Evolutionary conservation across 2,329 filamentous ascomycete genomes (phyloP), one percentile per base, ranked within the genome.

Genomic region (Seiridium cupressi): DNA sequence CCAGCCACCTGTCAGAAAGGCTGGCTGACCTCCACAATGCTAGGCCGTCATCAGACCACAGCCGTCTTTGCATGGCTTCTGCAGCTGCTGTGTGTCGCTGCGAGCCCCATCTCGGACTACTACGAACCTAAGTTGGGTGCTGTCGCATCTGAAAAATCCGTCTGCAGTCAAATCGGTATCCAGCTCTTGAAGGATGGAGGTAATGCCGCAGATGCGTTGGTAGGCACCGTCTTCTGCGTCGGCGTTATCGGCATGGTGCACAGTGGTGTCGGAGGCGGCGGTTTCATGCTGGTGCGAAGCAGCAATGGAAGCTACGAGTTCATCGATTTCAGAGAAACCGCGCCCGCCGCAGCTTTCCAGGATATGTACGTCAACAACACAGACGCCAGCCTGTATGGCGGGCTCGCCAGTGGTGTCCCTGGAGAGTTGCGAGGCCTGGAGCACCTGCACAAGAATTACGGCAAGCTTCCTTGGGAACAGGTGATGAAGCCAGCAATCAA

Each of bases 241-340:
- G 91, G 91, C 5, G 88, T 91, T 5, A 82, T 90, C 49, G 89
- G 84, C 59, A 91, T 91, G 86, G 91, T 92, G 66, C 90, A 93
- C 72, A 85, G 84, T 46, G 93, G 94, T 13, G 89, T 97, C 61
- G 93, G 91, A 26, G 94, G 94, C 5, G 94, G 94, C 46, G 94
- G 94, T 2, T 98, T 98, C 76, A 90, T 93, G 83, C 81, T 97
- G 4, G 85, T 97, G 4, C 87, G 91, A 53, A 82, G 86, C 40
- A 77, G 85, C 13, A 80, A 91, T 61, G 92, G 92, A n/a, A 79
- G 80, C 13, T 94, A 92, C 69, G 91, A 96, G 67, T 90, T 87
- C 64, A 86, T 96, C 64, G 92, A 97, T 72, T 96, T 95, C 72
- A 83, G 93, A 13, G 93, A 96, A 73, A 91, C 86, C 0, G 93